Evolutionary conservation across 306 rosid species (phyloP).

Genomic region (Boehmeria nivea): DNA sequence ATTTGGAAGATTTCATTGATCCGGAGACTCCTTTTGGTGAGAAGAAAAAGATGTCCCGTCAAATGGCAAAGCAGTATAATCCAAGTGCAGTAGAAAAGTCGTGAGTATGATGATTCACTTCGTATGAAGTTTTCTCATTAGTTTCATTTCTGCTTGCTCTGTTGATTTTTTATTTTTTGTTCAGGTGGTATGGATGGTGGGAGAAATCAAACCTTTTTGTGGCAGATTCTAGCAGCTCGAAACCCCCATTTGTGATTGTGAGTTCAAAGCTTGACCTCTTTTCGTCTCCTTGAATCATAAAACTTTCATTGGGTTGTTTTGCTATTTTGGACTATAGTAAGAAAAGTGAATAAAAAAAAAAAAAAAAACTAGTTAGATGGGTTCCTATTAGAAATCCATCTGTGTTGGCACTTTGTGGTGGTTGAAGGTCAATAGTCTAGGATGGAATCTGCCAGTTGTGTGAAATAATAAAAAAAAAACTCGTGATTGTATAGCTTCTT

Average conservation of each 20-base stretch:
- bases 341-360: too few relatives aligned
- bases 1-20: constrained; percentile 64
- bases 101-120: constrained; percentile 40
- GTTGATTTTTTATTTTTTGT: constrained; percentile 24
- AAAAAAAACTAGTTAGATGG: too few relatives aligned
- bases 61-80: constrained; percentile 75
- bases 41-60: constrained; percentile 65
- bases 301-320: neutral
- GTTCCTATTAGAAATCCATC: neutral
- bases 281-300: neutral
- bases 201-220: constrained; percentile 69
- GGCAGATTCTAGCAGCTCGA: constrained; percentile 80
- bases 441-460: too few relatives aligned
- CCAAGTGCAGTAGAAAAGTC: constrained; percentile 76
- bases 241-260: constrained; percentile 80
- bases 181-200: constrained; percentile 98
- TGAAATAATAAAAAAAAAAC: too few relatives aligned
- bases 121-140: neutral
- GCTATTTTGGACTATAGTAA: too few relatives aligned
- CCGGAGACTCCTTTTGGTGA: constrained; percentile 69
- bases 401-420: neutral
- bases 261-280: too few relatives aligned
- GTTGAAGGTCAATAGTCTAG: too few relatives aligned
- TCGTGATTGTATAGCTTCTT: too few relatives aligned
- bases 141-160: constrained; percentile 2